Base-by-base conservation (phyloP, 2,329 filamentous ascomycete genomes). In the Phyllachora maydis region DNA sequence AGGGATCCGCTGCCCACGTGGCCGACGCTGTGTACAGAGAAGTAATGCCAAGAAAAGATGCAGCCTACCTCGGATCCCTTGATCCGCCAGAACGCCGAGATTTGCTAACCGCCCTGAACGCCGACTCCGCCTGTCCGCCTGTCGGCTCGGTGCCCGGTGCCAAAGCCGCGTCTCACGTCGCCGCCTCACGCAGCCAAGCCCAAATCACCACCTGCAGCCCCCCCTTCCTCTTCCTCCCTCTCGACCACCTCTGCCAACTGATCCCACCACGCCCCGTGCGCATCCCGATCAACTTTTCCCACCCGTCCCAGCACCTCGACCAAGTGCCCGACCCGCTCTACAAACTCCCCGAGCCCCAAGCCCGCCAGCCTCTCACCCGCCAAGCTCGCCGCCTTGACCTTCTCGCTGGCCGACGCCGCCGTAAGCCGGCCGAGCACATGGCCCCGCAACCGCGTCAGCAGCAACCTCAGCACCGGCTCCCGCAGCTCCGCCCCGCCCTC, bases 271-370 rank as follows among this genome's bases (percentile, higher is more conserved):
- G 49, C 38, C 8, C 64, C 64, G 43, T 81, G 75, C 6, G 65
- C 59, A 30, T 65, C 67, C 31, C 69, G 58, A 39, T 82, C 75
- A 4, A 81, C 67, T 4, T 50, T 50, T 9, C 69, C 67, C 4
- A 81, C 58, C 38, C 61, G 60, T 19, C 62, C 58, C 29, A 82
- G 47, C 37, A 71, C 56, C 16, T 78, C 72, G 6, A 76, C 67
- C 34, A 82, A 70, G 23, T 66, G 65, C 16, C 70, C 56, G 9
- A 82, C 66, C 29, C 60, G 64, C 14, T 65, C 61, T 10, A 74
- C 68, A 40, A 82, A 82, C 44, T 83, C 76, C 0, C 69, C 69
- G 27, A 83, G 47, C 0, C 76, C 76, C 11, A 75, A 56, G 3
- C 60, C 59, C 1, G 72, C 71, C 6, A 83, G 55, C 28, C 64